Conservation (phyloP, 2,329 filamentous ascomycete genomes). For the Penicillium hordei region DNA sequence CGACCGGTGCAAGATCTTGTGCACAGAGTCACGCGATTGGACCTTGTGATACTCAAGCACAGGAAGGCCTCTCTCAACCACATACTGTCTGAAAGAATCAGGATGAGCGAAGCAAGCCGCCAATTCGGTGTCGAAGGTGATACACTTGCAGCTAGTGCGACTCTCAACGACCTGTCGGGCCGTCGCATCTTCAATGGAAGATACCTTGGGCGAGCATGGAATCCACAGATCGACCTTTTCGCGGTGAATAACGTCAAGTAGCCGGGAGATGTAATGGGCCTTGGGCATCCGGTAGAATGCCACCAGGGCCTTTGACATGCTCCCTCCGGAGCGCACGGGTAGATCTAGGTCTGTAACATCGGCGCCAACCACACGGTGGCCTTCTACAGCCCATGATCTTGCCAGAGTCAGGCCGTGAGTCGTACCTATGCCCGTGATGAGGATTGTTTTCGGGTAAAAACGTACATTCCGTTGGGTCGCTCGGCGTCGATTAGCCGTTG, state of each 20-base stretch:
- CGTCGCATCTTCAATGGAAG: constrained; percentile 64
- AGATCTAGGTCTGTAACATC: constrained; percentile 56
- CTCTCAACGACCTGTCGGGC: constrained; percentile 63
- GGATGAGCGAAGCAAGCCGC: constrained; percentile 64
- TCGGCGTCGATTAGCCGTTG: constrained; percentile 19
- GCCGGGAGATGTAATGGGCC: constrained; percentile 55
- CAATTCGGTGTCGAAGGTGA: constrained; percentile 61
- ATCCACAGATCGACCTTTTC: constrained; percentile 72
- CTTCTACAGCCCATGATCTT: constrained; percentile 62
- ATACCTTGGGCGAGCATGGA: constrained; percentile 67
- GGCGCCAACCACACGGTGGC: constrained; percentile 70
- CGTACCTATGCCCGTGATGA: constrained; percentile 73
- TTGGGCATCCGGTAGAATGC: constrained; percentile 55
- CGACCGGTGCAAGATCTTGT: constrained; percentile 52
- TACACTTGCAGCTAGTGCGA: constrained; percentile 58
- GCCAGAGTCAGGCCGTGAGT: constrained; percentile 68
- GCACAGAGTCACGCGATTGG: constrained; percentile 53
- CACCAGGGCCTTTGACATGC: constrained; percentile 58
- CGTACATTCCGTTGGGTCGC: constrained; percentile 30
- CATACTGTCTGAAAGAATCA: constrained; percentile 62
- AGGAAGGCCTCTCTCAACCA: constrained; percentile 54
- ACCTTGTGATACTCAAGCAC: constrained; percentile 57
- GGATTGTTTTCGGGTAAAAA: constrained; percentile 55
- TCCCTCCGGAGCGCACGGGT: constrained; percentile 53
- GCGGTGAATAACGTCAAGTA: constrained; percentile 59